phyloP scores from a whole-genome alignment of 2,329 filamentous ascomycete genomes.

The Calonectria leucothoes region DNA sequence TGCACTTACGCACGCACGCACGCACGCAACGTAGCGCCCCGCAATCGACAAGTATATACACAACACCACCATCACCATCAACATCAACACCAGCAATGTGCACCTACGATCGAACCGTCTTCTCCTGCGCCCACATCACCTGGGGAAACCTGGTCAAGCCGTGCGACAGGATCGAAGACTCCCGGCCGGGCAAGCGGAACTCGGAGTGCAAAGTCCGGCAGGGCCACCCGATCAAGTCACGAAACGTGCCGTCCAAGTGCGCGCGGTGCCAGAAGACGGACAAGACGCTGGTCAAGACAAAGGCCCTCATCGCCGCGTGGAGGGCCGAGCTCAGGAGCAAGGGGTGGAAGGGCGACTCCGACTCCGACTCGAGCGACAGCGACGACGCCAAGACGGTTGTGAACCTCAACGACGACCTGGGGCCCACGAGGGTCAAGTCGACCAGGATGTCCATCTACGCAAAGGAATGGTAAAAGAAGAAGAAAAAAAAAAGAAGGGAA shows the following conservation, averaged over 20 bases:
- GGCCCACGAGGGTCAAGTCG: neutral
- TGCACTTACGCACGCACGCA: neutral
- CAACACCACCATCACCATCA: too few relatives aligned
- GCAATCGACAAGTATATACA: neutral
- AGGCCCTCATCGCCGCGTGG: slow-evolving; percentile 15
- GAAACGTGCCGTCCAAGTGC: slow-evolving; percentile 35
- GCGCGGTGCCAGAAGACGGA: slow-evolving; percentile 36
- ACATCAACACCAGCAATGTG: slow-evolving; percentile 45
- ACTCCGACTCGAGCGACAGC: neutral
- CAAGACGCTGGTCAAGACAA: slow-evolving; percentile 24
- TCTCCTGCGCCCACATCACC: slow-evolving; percentile 39
- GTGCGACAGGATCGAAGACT: slow-evolving; percentile 34
- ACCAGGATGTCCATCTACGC: too few relatives aligned
- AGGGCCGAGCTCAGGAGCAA: neutral
- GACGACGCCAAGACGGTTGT: neutral
- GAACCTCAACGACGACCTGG: neutral
- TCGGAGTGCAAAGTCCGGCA: slow-evolving; percentile 32
- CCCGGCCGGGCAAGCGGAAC: slow-evolving; percentile 8
- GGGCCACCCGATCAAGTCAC: slow-evolving; percentile 39
- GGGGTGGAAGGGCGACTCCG: neutral
- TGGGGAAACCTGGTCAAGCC: slow-evolving; percentile 41
- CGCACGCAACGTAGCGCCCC: neutral
- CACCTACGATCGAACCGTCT: slow-evolving; percentile 39
- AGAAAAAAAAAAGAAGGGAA: too few relatives aligned
- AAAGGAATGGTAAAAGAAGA: too few relatives aligned